phyloP scores from a whole-genome alignment of 2,329 filamentous ascomycete species.

The Trichoderma sp. region DNA sequence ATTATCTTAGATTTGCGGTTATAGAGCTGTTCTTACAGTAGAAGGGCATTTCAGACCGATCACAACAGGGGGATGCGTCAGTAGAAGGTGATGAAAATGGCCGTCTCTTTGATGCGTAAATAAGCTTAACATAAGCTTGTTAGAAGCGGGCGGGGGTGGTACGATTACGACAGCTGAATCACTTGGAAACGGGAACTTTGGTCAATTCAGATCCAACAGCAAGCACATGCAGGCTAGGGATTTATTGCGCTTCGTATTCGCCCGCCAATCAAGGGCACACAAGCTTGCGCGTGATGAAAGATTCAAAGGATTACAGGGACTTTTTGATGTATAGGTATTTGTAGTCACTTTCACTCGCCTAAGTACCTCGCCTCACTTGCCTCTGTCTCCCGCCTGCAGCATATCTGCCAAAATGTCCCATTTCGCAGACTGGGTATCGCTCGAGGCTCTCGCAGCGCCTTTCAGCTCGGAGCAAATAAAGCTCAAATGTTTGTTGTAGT shows the following conservation, averaged over 20 bases:
- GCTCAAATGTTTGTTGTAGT: conserved; percentile 65
- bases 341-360: conserved; percentile 11
- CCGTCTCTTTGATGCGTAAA: background rate
- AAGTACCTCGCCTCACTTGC: conserved; percentile 27
- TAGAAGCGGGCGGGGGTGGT: background rate
- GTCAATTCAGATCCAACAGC: background rate
- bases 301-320: background rate
- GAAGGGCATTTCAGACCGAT: background rate
- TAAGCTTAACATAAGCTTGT: background rate
- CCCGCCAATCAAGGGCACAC: background rate
- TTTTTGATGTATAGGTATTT: background rate
- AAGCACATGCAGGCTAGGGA: background rate
- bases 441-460: conserved; percentile 72
- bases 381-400: conserved; percentile 57
- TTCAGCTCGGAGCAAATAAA: conserved; percentile 75
- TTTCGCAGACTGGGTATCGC: conserved; percentile 58
- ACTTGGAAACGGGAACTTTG: background rate
- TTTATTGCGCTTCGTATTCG: background rate
- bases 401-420: conserved; percentile 85
- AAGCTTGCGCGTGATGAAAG: background rate
- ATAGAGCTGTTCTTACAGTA: background rate
- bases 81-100: background rate
- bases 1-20: background rate
- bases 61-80: background rate
- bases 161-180: background rate